Evolutionary conservation across 176 grass and related monocot genomes (phyloP).

Genomic region (Carex scoparia): DNA sequence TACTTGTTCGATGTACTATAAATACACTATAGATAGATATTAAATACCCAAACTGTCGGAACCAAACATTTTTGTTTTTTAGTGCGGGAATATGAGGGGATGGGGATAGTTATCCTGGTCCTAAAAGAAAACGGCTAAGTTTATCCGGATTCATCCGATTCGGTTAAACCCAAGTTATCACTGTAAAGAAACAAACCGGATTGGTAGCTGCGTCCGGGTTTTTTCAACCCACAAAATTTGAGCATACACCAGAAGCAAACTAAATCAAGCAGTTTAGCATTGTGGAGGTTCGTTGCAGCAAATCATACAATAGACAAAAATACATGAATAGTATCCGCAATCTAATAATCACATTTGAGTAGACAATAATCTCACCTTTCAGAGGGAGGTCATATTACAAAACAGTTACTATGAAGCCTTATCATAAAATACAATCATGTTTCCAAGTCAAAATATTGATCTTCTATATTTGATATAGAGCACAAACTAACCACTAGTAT

Average conservation of each 20-base stretch:
- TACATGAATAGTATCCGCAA: not conserved
- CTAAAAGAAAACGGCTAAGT: no score
- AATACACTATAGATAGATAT: no score
- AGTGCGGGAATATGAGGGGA: no score
- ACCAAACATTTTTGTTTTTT: no score
- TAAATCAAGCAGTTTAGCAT: not conserved
- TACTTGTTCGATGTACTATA: no score
- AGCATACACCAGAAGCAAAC: not conserved
- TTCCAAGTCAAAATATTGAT: slow-evolving; percentile 5
- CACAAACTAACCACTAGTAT: slow-evolving; percentile 7
- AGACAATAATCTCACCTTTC: not conserved
- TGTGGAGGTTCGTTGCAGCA: not conserved
- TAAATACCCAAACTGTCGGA: no score
- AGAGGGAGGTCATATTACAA: not conserved
- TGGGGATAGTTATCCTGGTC: no score
- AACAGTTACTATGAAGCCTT: not conserved
- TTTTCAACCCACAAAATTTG: not conserved
- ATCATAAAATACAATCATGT: not conserved
- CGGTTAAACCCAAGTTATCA: no score
- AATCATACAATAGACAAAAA: not conserved
- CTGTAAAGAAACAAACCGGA: no score
- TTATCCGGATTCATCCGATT: no score
- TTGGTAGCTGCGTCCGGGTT: no score
- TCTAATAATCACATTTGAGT: not conserved
- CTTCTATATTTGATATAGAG: not conserved